Percentiles rank a stretch among this genome's conserved stretches.
phyloP scores from a whole-genome alignment of 2,329 filamentous ascomycete genomes.

The Pseudocercospora pini-densiflorae region DNA sequence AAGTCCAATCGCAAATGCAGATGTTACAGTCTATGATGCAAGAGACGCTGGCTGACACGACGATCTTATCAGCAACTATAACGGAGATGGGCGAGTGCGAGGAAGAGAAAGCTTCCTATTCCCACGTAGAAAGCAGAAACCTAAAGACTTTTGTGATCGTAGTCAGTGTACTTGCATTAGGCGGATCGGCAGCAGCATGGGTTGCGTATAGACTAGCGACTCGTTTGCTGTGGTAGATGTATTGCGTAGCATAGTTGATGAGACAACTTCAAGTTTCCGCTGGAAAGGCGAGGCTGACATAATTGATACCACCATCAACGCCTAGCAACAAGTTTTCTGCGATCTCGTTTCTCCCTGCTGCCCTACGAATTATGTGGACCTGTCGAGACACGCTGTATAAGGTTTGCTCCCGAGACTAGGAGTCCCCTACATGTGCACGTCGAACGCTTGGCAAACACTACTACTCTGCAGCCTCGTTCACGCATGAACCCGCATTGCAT shows the following conservation, averaged over 20 bases:
- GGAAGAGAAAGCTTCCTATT: constrained; percentile 44
- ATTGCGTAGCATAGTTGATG: background rate
- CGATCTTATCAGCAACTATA: constrained; percentile 40
- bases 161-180: constrained; percentile 30
- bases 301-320: background rate
- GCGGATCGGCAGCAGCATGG: constrained; percentile 28
- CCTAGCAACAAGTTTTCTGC: background rate
- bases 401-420: background rate
- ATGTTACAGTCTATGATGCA: constrained; percentile 20
- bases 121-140: constrained; percentile 54
- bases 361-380: background rate
- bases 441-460: background rate
- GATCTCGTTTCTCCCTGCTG: background rate
- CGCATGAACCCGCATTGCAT: background rate
- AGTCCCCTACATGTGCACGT: background rate
- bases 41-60: background rate
- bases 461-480: background rate
- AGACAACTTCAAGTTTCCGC: background rate
- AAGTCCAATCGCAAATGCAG: background rate
- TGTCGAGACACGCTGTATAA: background rate
- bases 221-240: constrained; percentile 24
- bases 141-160: constrained; percentile 51
- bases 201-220: constrained; percentile 28
- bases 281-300: background rate
- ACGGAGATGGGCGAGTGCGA: constrained; percentile 53